Conservation (phyloP, 495 filamentous ascomycete genomes). For the Lasiosphaeria ovina region DNA sequence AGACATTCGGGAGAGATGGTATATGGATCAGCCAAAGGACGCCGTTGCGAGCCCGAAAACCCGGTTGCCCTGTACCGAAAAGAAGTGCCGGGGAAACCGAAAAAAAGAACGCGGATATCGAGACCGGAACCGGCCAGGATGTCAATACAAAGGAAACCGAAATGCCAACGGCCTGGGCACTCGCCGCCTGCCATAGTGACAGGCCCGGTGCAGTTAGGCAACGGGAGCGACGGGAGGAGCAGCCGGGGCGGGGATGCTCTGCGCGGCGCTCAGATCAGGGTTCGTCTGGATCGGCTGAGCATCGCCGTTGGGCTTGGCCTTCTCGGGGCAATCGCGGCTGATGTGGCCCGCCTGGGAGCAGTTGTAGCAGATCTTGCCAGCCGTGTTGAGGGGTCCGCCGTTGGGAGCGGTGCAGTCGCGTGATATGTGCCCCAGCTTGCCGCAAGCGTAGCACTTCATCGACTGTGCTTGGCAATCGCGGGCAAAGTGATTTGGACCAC, state of each 20-base stretch:
- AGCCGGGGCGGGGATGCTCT: constrained; percentile 26
- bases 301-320: constrained; percentile 48
- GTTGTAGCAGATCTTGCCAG: constrained; percentile 98
- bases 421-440: constrained; percentile 96
- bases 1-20: neutral
- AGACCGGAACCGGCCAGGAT: too few relatives aligned
- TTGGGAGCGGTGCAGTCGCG: constrained; percentile 97
- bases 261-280: constrained; percentile 19
- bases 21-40: too few relatives aligned
- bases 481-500: constrained; percentile 97
- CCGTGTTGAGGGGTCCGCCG: constrained; percentile 90
- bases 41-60: too few relatives aligned
- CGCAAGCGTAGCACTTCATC: constrained; percentile 99
- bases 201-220: constrained; percentile 23
- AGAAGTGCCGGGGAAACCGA: too few relatives aligned
- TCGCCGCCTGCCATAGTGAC: too few relatives aligned
- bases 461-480: constrained; percentile 99
- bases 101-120: too few relatives aligned
- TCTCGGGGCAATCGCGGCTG: constrained; percentile 85
- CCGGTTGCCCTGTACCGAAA: too few relatives aligned
- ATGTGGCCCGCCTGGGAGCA: constrained; percentile 96
- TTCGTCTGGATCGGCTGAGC: constrained; percentile 30
- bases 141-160: too few relatives aligned
- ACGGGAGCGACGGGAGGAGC: constrained; percentile 32
- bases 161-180: too few relatives aligned